Base-by-base conservation (phyloP, 1,139 yeast species). In the Trichomonascaceae sp. region DNA sequence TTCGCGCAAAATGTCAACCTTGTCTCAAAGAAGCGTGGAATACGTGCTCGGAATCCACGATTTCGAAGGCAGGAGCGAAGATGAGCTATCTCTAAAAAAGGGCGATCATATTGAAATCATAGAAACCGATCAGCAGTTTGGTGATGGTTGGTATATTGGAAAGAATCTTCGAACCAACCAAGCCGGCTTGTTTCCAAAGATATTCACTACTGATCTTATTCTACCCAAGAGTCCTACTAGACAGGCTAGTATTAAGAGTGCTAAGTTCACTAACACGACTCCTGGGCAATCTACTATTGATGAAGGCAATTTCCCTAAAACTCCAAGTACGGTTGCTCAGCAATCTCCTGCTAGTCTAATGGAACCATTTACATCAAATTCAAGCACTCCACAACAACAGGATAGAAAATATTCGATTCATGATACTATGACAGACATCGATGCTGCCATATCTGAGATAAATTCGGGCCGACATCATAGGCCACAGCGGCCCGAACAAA, bases 91-190 rank as follows among this genome's bases (percentile, higher is more conserved):
- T 48, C 76, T 93, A 60, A 78, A 76, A 51, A 82, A 86, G 24
- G 98, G 98, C 24, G 98, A 93, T 64, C 84, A 82, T 60, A 79
- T 95, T 54, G 95, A 90, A 68, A 90, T 93, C 15, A 79, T 95
- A 27, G 89, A 95, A 46, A 96, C 90, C 68, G 99, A 93, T 70
- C 81, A 84, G 58, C 97, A 88, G 64, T 93, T 87, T 70, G 87
- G 88, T 61, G 99, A 93, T 69, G 98, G 98, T n/a, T 93, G 99
- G 99, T 93, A 85, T 65, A 80, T 80, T 60, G 96, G 98, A 9
- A 84, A 84, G 59, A 90, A 91, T 62, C 68, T 87, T 53, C 67
- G 79, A 49, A 83, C 91, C 0, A 80, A 80, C 51, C 79, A 81
- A 56, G 90, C 87, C 10, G 99, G 99, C 0, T 74, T 93, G 48